These are phyloP conservation scores for Penicillium mononematosum DNA, from an alignment of 495 filamentous ascomycete genomes.

Conservation along the genomic window DNA sequence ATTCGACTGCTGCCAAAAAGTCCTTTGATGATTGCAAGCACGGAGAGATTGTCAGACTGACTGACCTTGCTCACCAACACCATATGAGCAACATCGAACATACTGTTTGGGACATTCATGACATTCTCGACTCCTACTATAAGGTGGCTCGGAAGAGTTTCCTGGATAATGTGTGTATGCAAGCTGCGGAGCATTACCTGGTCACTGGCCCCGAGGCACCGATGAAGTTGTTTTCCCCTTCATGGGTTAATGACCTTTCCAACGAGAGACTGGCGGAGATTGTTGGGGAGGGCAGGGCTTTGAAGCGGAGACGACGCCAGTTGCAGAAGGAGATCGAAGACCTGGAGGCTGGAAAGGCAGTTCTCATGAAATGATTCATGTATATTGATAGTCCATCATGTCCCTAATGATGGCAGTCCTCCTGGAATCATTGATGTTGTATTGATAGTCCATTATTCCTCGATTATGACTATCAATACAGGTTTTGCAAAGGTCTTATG, in stretches of 20 bases:
- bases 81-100: slow-evolving; percentile 46
- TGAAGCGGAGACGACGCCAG: slow-evolving; percentile 29
- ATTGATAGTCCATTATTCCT: no score
- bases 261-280: slow-evolving; percentile 41
- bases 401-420: no score
- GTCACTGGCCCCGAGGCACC: slow-evolving; percentile 36
- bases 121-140: slow-evolving; percentile 42
- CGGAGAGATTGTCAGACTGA: slow-evolving; percentile 22
- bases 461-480: no score
- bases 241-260: slow-evolving; percentile 37
- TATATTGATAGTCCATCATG: no score
- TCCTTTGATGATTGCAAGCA: not conserved
- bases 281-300: slow-evolving; percentile 42
- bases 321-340: slow-evolving; percentile 41
- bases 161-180: slow-evolving; percentile 39
- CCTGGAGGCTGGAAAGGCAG: not conserved
- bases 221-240: slow-evolving; percentile 34
- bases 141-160: slow-evolving; percentile 36
- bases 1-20: not conserved
- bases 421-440: no score
- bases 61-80: slow-evolving; percentile 13
- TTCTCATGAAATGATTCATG: no score
- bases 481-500: no score
- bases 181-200: slow-evolving; percentile 37
- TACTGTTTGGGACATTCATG: slow-evolving; percentile 39